Conservation (phyloP, 164 flowering plant genomes). For the Magnolia kwangsiensis region DNA sequence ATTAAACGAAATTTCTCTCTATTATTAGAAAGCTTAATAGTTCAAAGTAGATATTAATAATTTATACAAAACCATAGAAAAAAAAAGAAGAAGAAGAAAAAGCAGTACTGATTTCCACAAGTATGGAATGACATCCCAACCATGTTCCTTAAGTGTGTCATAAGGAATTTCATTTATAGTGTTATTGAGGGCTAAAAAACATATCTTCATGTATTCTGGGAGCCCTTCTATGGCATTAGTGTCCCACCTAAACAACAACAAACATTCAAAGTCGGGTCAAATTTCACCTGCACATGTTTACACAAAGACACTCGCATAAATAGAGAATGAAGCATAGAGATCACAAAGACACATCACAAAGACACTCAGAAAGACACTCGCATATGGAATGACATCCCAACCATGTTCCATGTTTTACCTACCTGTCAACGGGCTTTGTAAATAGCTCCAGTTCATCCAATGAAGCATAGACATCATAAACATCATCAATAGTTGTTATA, state of each 20-base stretch:
- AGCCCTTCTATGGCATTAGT: not conserved
- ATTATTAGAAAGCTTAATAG: not conserved
- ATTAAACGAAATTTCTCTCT: not conserved
- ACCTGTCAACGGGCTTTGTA: slow-evolving; percentile 35
- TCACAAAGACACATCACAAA: no score
- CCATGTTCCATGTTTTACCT: not conserved
- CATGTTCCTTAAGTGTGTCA: not conserved
- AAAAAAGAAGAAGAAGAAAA: no score
- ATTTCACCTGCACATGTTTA: no score
- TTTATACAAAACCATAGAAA: not conserved
- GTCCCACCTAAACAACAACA: not conserved
- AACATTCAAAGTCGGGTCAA: no score
- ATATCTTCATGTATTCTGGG: slow-evolving; percentile 2
- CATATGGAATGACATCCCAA: no score
- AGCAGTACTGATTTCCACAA: not conserved
- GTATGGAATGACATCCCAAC: not conserved
- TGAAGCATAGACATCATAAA: slow-evolving; percentile 41
- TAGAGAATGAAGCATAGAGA: no score
- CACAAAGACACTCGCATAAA: no score
- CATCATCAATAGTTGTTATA: slow-evolving; percentile 33
- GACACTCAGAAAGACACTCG: no score
- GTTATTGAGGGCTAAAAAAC: slow-evolving; percentile 1
- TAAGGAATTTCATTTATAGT: not conserved
- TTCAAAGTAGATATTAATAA: not conserved
- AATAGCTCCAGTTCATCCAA: slow-evolving; percentile 36